Conservation (phyloP, 345 rosid genomes). For the Raphanus sativus region DNA sequence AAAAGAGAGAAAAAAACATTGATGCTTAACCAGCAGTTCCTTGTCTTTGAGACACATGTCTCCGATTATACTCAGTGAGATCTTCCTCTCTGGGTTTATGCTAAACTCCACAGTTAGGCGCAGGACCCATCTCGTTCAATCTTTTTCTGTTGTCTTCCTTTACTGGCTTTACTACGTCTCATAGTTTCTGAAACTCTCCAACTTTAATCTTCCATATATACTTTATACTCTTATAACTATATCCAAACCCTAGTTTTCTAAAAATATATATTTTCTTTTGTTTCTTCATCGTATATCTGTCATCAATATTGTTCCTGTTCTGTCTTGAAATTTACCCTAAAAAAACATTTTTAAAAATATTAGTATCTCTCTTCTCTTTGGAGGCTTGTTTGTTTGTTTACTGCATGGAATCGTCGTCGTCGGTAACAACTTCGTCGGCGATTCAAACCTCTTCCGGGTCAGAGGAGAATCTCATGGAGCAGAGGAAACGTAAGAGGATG, state of each 20-base stretch:
- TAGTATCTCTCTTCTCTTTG: background rate
- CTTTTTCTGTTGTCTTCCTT: slow-evolving; percentile 98
- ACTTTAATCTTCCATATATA: background rate
- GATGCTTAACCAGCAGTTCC: slow-evolving; percentile 64
- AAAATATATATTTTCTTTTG: background rate
- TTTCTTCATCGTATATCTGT: slow-evolving; percentile 1
- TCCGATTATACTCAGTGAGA: slow-evolving; percentile 82
- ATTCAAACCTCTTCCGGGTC: slow-evolving; percentile 64
- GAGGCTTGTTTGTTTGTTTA: slow-evolving; percentile 22
- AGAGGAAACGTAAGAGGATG: slow-evolving; percentile 90
- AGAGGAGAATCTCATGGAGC: slow-evolving; percentile 65
- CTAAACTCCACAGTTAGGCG: slow-evolving; percentile 75
- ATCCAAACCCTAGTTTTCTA: slow-evolving; percentile 5
- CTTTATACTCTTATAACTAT: background rate
- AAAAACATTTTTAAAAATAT: background rate
- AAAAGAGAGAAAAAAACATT: slow-evolving; percentile 33
- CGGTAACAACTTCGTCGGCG: slow-evolving; percentile 52
- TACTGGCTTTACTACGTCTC: slow-evolving; percentile 98
- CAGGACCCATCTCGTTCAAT: slow-evolving; percentile 97
- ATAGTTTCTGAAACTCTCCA: slow-evolving; percentile 38
- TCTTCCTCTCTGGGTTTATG: slow-evolving; percentile 78
- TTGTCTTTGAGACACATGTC: slow-evolving; percentile 99
- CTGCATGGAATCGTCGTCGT: slow-evolving; percentile 74
- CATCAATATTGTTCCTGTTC: slow-evolving; percentile 43
- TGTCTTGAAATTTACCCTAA: background rate